Percentiles rank a stretch among this genome's conserved stretches.
Conservation (phyloP, 164 flowering plant species). For the Vitis rupestris region DNA sequence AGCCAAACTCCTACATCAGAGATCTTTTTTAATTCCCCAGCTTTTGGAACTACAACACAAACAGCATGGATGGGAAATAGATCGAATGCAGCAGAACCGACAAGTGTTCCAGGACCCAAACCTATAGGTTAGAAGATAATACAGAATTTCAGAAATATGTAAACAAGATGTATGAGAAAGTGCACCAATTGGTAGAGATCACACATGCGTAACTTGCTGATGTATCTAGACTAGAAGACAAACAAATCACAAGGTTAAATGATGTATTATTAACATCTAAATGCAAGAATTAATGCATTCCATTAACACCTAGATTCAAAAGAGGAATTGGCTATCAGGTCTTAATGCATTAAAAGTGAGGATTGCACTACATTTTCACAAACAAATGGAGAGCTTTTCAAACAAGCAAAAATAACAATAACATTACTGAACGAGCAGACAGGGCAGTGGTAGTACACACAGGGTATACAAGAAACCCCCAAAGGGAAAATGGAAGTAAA, state of each 20-base stretch:
- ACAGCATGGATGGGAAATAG: slow-evolving; percentile 97
- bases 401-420: too few species aligned
- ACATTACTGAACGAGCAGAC: too few species aligned
- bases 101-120: slow-evolving; percentile 96
- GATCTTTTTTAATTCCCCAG: slow-evolving; percentile 82
- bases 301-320: too few species aligned
- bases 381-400: too few species aligned
- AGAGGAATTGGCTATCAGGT: too few species aligned
- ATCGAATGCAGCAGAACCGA: slow-evolving; percentile 98
- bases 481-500: too few species aligned
- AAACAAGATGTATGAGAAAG: not conserved
- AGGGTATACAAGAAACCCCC: too few species aligned
- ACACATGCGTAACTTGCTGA: not conserved
- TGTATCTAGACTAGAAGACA: not conserved
- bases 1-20: slow-evolving; percentile 95
- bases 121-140: slow-evolving; percentile 38
- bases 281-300: not conserved
- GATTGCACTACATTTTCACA: too few species aligned
- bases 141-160: not conserved
- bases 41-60: slow-evolving; percentile 92
- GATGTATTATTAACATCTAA: not conserved
- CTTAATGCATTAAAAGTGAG: too few species aligned
- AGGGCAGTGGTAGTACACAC: too few species aligned
- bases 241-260: not conserved
- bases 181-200: not conserved